These are phyloP conservation scores for Carpinus viminea DNA, from an alignment of 306 rosid genomes.

Conservation along the genomic window DNA sequence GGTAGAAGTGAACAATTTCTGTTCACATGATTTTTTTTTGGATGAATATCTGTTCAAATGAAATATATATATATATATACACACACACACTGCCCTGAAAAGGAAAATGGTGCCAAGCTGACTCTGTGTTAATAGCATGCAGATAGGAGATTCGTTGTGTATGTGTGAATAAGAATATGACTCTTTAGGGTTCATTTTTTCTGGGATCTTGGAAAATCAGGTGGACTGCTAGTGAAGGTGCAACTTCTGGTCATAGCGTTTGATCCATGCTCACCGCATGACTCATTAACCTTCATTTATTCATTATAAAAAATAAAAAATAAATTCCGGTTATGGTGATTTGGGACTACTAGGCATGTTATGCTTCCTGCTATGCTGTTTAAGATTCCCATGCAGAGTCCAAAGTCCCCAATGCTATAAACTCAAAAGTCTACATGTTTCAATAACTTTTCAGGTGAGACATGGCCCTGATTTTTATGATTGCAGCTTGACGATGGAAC, in stretches of 20 bases:
- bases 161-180: too few relatives aligned
- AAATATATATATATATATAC: background rate
- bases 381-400: background rate
- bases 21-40: background rate
- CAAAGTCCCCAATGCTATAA: background rate
- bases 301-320: too few relatives aligned
- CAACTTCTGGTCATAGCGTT: too few relatives aligned
- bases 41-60: too few relatives aligned
- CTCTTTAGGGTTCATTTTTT: background rate
- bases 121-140: too few relatives aligned
- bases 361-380: background rate
- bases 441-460: conserved; percentile 66
- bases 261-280: too few relatives aligned
- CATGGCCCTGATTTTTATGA: conserved; percentile 82
- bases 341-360: background rate
- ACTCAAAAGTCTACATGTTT: conserved; percentile 18
- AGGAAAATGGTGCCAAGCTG: background rate
- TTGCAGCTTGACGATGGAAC: conserved; percentile 65
- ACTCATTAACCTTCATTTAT: too few relatives aligned
- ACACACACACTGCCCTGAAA: too few relatives aligned
- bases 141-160: too few relatives aligned
- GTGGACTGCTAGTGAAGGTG: too few relatives aligned
- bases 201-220: too few relatives aligned
- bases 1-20: conserved; percentile 44
- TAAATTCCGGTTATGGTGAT: too few relatives aligned